Evolutionary conservation across 2,329 filamentous ascomycete species (phyloP).

Genomic region (Verticillium tricorpus): DNA sequence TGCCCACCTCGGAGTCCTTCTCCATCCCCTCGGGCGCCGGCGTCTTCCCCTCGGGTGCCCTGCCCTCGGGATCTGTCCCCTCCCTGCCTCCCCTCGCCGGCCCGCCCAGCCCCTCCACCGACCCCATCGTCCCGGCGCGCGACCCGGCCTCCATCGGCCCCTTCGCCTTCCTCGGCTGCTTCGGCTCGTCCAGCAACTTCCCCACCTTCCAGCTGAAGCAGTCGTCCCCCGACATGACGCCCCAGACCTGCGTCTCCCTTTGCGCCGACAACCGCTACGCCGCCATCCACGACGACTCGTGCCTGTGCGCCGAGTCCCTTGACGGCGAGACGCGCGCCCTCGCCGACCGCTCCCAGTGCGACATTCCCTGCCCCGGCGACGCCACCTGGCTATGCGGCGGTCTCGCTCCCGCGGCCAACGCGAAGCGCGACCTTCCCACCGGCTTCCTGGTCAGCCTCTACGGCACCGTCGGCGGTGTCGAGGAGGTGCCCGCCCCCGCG

Average conservation of each 20-base stretch:
- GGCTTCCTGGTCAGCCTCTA: conserved; percentile 39
- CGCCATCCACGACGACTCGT: conserved; percentile 33
- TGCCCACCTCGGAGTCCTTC: neutral
- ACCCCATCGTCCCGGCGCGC: conserved; percentile 9
- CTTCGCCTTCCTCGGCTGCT: conserved; percentile 23
- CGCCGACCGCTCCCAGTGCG: conserved; percentile 35
- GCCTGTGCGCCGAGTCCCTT: conserved; percentile 24
- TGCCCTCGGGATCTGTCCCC: neutral
- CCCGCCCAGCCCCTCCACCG: conserved; percentile 6
- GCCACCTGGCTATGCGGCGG: conserved; percentile 36
- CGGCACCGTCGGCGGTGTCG: conserved; percentile 22
- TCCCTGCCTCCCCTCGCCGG: neutral
- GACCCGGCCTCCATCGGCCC: conserved; percentile 10
- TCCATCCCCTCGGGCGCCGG: conserved; percentile 3
- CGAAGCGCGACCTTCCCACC: conserved; percentile 28
- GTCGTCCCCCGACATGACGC: conserved; percentile 14
- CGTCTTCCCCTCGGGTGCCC: conserved; percentile 2
- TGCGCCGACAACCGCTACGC: conserved; percentile 27
- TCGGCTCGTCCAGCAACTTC: conserved; percentile 20
- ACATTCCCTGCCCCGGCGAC: conserved; percentile 37
- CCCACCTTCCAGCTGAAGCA: conserved; percentile 15
- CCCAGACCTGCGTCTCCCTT: conserved; percentile 17
- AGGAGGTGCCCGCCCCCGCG: conserved; percentile 19
- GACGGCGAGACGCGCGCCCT: conserved; percentile 34
- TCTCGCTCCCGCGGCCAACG: conserved; percentile 33